Evolutionary conservation across 108 stramenopile species (phyloP), one percentile per base, ranked within the genome.

Genomic region (Skeletonema grethae): DNA sequence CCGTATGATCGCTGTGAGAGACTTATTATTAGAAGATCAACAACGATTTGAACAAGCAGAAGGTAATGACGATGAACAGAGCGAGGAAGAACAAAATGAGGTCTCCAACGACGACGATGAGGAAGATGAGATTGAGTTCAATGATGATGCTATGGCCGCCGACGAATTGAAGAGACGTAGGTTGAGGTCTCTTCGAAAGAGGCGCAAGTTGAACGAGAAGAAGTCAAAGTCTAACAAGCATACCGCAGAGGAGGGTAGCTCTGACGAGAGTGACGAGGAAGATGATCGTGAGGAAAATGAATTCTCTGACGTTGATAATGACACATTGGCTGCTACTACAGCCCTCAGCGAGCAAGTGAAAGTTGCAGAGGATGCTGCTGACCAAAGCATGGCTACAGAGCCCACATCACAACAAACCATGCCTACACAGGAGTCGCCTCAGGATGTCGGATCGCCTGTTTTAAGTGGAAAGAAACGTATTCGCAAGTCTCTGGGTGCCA

Each of bases 1-100:
- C 4, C 87, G 88, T 4, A 91, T 92, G 90, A 87, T 92, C 46
- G 90, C 90, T 24, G 90, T 92, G 64, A 86, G 88, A 34, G 88
- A 90, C 24, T 61, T 86, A 34, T 66, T 93, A 36, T 62, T 86
- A 31, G 90, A 91, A 61, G 86, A 90, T 56, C 77, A 86, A 43
- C 67, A 53, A 38, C 43, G 62, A 43, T 70, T 75, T 32, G 78
- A 79, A 32, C 59, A 71, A 39, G 39, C 35, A 36, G 74, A 67
- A 36, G 36, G 28, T 30, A 31, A 78, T 30, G 85, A 81, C 13
- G 80, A 77, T 3, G 79, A 57, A 7, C 41, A 15, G 43, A 11
- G 64, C 43, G 79, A 72, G 58, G 82, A 57, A 12, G 75, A 76
- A 10, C 12, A 69, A 15, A 41, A 39, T 32, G 34, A 28, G 43